A percentile compares a stretch with the other conserved stretches of the same genome.
These are phyloP conservation scores for Fraxinus baroniana DNA, from an alignment of 305 asterid species.

Conservation along the genomic window DNA sequence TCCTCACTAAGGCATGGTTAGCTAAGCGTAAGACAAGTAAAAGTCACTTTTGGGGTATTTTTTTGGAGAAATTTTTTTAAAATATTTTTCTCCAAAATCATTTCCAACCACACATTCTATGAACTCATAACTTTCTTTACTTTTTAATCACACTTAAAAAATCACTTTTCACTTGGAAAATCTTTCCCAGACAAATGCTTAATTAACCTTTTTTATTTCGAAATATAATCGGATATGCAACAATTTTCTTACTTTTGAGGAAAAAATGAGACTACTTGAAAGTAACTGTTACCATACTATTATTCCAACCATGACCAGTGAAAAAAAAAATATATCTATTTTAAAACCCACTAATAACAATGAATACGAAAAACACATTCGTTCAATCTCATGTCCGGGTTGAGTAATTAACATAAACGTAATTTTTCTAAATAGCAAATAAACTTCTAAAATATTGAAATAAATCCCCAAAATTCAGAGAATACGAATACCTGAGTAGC, in stretches of 20 bases:
- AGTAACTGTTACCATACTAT: not conserved
- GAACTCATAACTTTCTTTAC: not conserved
- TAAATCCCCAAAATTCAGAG: not conserved
- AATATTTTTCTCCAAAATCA: not conserved
- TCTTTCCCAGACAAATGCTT: not conserved
- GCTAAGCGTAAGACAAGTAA: not conserved
- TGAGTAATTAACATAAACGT: not conserved
- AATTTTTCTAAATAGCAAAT: not conserved
- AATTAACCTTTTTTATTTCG: not conserved
- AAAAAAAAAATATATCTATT: not conserved
- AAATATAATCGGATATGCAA: not conserved
- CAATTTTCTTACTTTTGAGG: not conserved
- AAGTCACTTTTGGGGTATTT: not conserved
- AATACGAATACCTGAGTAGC: constrained; percentile 54
- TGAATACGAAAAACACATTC: not conserved
- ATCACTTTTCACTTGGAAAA: not conserved
- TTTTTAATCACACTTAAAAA: not conserved
- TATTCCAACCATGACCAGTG: not conserved
- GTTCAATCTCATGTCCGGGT: not conserved
- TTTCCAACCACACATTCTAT: not conserved
- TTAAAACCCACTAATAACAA: not conserved
- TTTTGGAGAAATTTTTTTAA: not conserved
- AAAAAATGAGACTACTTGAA: not conserved
- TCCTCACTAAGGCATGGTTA: not conserved
- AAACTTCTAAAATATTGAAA: not conserved